Base-by-base conservation (phyloP, 345 rosid species). In the Populus tremula region DNA sequence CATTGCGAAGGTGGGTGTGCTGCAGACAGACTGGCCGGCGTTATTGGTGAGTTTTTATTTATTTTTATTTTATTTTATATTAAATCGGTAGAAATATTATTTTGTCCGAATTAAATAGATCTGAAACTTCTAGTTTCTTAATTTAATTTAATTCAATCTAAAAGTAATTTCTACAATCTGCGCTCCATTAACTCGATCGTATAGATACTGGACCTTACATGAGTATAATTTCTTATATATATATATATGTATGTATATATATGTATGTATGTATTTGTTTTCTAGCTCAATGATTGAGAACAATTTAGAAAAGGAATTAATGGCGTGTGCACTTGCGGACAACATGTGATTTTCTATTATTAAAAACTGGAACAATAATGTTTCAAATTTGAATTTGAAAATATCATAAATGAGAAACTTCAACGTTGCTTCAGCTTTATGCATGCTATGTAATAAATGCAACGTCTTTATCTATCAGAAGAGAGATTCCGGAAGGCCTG, bases 391-490 rank as follows among this genome's bases (percentile, higher is more conserved):
- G 35, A 73, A 27, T 65, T 49, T 75, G 71, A 25, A 43, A 72
- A 54, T 39, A 16, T 10, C 5, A 41, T 12, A 41, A 27, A 64
- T 2, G 41, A 3, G 38, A 73, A 73, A 61, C 33, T 59, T 59
- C 68, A 38, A 7, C 5, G 68, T 11, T 38, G 67, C 36, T 73
- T 59, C 76, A 18, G 2, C 45, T 53, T 6, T 20, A 31, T 18
- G 54, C 49, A 35, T 54, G 21, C 33, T 4, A 27, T 27, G 43
- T 27, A 43, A 63, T 64, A 47, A 64, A 75, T 35, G 21, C 78
- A 50, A 74, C 79, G 74, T 43, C 79, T 75, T 59, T 39, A 6
- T n/a, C 16, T 49, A 71, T 33, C 41, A 66, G 12, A 72, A 66
- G 18, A 66, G 18, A 59, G 69, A 49, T 74, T 65, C 53, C 38